Percentiles rank a stretch among this genome's conserved stretches.
Conservation (phyloP, 139 green algal species). For the Chlorella vulgaris region DNA sequence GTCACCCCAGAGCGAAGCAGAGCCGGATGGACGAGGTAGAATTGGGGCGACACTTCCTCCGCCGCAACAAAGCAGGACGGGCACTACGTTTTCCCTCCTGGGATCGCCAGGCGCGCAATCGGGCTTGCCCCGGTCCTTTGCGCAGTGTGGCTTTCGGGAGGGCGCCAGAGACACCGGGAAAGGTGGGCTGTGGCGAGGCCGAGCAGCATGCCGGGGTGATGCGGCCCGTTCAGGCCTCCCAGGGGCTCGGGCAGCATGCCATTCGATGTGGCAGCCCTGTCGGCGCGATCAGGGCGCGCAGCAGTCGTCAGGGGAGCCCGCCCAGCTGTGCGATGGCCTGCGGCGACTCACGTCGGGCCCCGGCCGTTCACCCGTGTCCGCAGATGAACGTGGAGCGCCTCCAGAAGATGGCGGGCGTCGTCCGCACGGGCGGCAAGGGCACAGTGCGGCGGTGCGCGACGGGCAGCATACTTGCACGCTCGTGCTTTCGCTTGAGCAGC, state of each 20-base stretch:
- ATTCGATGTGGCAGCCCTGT: not conserved
- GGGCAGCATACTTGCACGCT: not conserved
- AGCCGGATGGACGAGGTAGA: too few species aligned
- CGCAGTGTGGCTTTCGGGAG: not conserved
- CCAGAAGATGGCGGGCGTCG: constrained; percentile 88
- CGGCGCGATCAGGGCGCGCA: not conserved
- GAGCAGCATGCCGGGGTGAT: constrained; percentile 3
- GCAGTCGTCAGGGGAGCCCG: too few species aligned
- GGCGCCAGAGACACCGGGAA: not conserved
- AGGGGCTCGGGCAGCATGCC: too few species aligned
- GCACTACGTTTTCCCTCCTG: too few species aligned
- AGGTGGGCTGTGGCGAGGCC: not conserved
- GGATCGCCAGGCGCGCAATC: too few species aligned
- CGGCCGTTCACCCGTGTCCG: not conserved
- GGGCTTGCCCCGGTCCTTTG: not conserved
- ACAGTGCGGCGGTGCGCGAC: constrained; percentile 78
- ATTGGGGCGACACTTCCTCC: too few species aligned
- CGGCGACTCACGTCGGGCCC: too few species aligned
- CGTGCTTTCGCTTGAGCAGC: not conserved
- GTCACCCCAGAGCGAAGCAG: too few species aligned
- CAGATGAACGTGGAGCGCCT: constrained; percentile 95
- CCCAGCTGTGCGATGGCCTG: too few species aligned
- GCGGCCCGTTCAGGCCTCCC: not conserved
- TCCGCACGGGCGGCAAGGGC: constrained; percentile 96
- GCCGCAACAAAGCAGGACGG: too few species aligned